Evolutionary conservation across 2,329 filamentous ascomycete genomes (phyloP), one percentile per base, ranked within the genome.

Genomic region (Claviceps quebecensis): DNA sequence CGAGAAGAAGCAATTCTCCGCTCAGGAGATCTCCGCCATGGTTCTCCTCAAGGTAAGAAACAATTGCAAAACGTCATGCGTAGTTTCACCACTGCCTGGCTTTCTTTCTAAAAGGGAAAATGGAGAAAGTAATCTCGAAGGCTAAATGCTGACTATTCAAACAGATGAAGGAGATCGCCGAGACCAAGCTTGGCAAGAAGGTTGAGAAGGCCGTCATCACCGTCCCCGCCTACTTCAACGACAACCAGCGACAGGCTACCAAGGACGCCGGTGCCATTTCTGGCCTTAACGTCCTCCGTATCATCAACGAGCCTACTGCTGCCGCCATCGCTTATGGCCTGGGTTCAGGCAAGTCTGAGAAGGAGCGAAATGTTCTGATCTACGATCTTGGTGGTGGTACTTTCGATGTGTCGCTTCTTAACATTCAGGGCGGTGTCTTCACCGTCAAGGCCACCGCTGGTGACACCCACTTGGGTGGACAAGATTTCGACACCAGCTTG

Each of bases 311-410:
- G 79, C 93, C 93, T 56, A 98, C 93, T 58, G 93, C 93, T 61
- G 93, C 93, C 56, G 93, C 93, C 63, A 97, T 97, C 65, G 93
- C 93, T 64, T 98, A 98, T 73, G 93, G 93, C 81, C 86, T 98
- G 56, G 90, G 90, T 67, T 79, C 87, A 61, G 89, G 88, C 76
- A 95, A 95, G 80, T 86, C 87, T 51, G 86, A 87, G 71, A 95
- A 95, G 81, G 93, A 97, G 81, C 88, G 93, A 67, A 95, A 97
- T 70, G 91, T 98, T 66, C 81, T 98, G 61, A 97, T 98, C 78
- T 98, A 97, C 80, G 93, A 98, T 84, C 84, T 98, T 58, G 93
- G 93, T 81, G 93, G 93, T 81, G 93, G 93, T 81, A 98, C 93
- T 71, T 98, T 98, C 75, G 93, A 98, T 96, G 93, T 98, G 29